phyloP scores from a whole-genome alignment of 805 yeast genomes.

The Saccharomycopsis sp. region DNA sequence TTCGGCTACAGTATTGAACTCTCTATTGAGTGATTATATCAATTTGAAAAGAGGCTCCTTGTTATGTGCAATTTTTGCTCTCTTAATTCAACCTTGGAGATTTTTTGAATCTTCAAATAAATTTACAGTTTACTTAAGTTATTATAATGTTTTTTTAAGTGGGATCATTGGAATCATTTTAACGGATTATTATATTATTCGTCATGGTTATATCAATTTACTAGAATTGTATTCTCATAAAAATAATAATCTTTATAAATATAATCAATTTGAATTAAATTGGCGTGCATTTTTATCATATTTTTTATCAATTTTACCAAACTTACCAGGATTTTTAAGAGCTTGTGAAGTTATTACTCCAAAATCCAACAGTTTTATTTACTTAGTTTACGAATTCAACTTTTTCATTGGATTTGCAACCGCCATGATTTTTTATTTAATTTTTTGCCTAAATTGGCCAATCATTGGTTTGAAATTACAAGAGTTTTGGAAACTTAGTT shows the following conservation, averaged over 20 bases:
- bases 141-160: slow-evolving; percentile 73
- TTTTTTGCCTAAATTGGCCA: slow-evolving; percentile 28
- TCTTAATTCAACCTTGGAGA: slow-evolving; percentile 56
- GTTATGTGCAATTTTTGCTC: slow-evolving; percentile 26
- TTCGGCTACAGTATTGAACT: slow-evolving; percentile 47
- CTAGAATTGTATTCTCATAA: slow-evolving; percentile 51
- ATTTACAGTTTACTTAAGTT: slow-evolving; percentile 70
- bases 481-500: too few relatives aligned
- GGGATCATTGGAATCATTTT: slow-evolving; percentile 71
- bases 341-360: slow-evolving; percentile 34
- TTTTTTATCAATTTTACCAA: slow-evolving; percentile 68
- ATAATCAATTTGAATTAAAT: slow-evolving; percentile 46
- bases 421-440: slow-evolving; percentile 43
- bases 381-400: slow-evolving; percentile 57
- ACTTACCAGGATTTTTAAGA: slow-evolving; percentile 79
- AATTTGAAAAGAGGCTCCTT: slow-evolving; percentile 46
- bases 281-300: slow-evolving; percentile 83
- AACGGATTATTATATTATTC: slow-evolving; percentile 58
- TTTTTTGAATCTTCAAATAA: slow-evolving; percentile 55
- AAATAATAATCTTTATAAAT: slow-evolving; percentile 14
- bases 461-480: slow-evolving; percentile 25
- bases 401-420: slow-evolving; percentile 66
- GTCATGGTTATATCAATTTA: slow-evolving; percentile 59
- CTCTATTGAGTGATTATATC: slow-evolving; percentile 46
- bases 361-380: slow-evolving; percentile 68